These are phyloP conservation scores for Gypsophila paniculata DNA, from an alignment of 179 eudicot genomes.

Conservation along the genomic window DNA sequence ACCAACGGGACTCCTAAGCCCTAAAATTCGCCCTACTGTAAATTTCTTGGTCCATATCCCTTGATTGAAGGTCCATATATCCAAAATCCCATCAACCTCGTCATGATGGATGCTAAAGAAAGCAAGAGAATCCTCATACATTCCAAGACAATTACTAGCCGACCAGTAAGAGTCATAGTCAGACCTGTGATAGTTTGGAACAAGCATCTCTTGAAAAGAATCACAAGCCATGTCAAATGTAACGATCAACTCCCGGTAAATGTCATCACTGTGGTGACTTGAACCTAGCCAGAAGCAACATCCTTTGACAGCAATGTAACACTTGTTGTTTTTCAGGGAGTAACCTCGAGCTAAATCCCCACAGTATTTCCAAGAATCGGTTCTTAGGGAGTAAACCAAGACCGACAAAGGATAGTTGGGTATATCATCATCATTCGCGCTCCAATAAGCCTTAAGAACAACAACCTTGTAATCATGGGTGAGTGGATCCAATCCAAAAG, in stretches of 20 bases:
- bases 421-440: background rate
- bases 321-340: background rate
- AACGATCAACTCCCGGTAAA: background rate
- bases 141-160: conserved; percentile 8
- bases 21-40: background rate
- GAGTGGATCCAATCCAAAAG: conserved; percentile 19
- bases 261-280: background rate
- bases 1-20: conserved; percentile 1
- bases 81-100: background rate
- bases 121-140: conserved; percentile 19
- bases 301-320: conserved; percentile 16
- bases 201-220: conserved; percentile 21
- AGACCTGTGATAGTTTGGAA: conserved; percentile 4
- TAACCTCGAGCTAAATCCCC: conserved; percentile 20
- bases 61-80: conserved; percentile 11
- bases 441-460: conserved; percentile 5
- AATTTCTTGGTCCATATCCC: conserved; percentile 23
- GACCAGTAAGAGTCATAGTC: conserved; percentile 3
- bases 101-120: conserved; percentile 1
- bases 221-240: conserved; percentile 22
- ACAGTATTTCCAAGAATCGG: conserved; percentile 24
- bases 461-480: conserved; percentile 24
- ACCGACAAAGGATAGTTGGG: background rate
- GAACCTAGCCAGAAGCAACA: conserved; percentile 22
- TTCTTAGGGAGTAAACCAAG: conserved; percentile 16